These are phyloP conservation scores for Tritrichomonas foetus DNA, from an alignment of 208 protist species.

Conservation along the genomic window DNA sequence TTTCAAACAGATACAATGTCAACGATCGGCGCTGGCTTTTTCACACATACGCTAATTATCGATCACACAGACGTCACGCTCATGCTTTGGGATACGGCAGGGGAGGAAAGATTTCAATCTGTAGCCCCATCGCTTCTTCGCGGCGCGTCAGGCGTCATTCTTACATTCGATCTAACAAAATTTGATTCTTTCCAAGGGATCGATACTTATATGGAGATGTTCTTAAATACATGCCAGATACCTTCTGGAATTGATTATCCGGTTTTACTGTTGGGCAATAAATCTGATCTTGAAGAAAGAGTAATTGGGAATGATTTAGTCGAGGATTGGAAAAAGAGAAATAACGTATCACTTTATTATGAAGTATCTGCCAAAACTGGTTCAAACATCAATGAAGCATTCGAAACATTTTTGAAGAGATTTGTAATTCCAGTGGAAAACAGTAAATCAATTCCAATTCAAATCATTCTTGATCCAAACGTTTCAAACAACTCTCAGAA, in stretches of 20 bases:
- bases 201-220: neutral
- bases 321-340: neutral
- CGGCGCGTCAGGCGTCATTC: neutral
- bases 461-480: slow-evolving; percentile 17
- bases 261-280: neutral
- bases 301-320: neutral
- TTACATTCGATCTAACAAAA: neutral
- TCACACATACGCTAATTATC: neutral
- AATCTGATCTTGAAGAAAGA: neutral
- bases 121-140: neutral
- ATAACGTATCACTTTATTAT: neutral
- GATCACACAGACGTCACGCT: neutral
- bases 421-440: neutral
- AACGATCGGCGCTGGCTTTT: neutral
- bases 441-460: neutral
- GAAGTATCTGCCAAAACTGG: slow-evolving; percentile 21
- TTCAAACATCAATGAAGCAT: neutral
- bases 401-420: neutral
- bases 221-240: neutral
- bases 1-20: neutral
- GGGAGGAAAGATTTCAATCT: neutral
- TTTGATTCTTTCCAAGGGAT: neutral
- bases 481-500: too few species aligned
- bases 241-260: neutral
- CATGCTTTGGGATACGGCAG: slow-evolving; percentile 34